Percentiles rank a stretch among this genome's conserved stretches.
phyloP scores from a whole-genome alignment of 2,329 filamentous ascomycete species.

The Colletotrichum sp. region DNA sequence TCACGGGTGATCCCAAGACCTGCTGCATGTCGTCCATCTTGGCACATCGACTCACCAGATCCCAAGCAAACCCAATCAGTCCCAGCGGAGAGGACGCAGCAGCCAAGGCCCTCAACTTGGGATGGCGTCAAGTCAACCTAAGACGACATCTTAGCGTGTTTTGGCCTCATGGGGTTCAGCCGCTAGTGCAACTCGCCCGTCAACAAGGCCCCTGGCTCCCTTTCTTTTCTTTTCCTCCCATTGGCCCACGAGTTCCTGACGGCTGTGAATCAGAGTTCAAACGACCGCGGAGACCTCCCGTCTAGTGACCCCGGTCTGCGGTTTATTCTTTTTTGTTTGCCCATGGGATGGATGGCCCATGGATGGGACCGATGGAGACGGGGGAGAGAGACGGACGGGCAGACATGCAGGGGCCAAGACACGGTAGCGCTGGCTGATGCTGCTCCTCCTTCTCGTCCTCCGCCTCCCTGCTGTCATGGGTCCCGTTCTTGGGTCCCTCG shows the following conservation, averaged over 20 bases:
- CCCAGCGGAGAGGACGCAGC: neutral
- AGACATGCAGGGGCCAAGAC: neutral
- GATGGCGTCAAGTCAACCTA: conserved; percentile 13
- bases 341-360: neutral
- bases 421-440: neutral
- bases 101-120: neutral
- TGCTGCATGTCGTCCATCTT: neutral
- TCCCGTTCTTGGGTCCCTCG: neutral
- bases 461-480: neutral
- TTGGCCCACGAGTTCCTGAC: neutral
- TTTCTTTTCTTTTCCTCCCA: neutral
- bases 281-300: conserved; percentile 2
- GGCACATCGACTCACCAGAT: neutral
- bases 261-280: conserved; percentile 7
- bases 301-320: neutral
- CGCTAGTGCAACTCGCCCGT: neutral
- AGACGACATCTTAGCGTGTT: conserved; percentile 2
- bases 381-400: neutral
- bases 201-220: neutral
- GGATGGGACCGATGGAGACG: neutral
- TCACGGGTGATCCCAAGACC: neutral
- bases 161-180: conserved; percentile 8
- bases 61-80: neutral
- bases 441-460: neutral
- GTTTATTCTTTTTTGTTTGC: neutral